Evolutionary conservation across 805 yeast genomes (phyloP), one percentile per base, ranked within the genome.

Genomic region (Sporopachydermia lactativora): DNA sequence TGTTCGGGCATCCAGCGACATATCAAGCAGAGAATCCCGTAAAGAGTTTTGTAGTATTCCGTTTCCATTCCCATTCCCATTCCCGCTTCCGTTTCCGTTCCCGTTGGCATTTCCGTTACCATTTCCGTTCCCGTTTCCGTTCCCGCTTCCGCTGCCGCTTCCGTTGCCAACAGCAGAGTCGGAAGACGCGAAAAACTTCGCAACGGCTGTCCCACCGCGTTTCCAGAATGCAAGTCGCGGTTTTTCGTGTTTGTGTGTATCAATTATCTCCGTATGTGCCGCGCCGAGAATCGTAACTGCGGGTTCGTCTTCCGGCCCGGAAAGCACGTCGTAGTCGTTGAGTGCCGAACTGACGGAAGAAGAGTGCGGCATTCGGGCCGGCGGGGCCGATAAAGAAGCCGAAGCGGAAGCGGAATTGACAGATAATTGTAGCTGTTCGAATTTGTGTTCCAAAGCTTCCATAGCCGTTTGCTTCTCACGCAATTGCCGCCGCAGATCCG

Each of bases 1-100:
- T 11, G 82, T 69, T 40, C 94, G 66, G 41, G 69, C 65, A 43
- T 76, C 79, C 41, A 89, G 65, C 1, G 85, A 67, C 5, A 75
- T 65, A 28, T 68, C 61, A 47, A 71, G 66, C 17, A 68, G 54
- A 15, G 64, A 57, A 15, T 45, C 18, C 17, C 14, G 41, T 24
- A 24, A 24, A 8, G 31, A 24, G 8, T 8, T 8, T 8, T 24
- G 8, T 24, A 8, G 13, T n/a, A n/a, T n/a, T n/a, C n/a, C n/a
- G n/a, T n/a, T n/a, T n/a, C n/a, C n/a, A n/a, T n/a, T n/a, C n/a
- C n/a, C n/a, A n/a, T n/a, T n/a, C n/a, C n/a, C n/a, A n/a, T n/a
- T n/a, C n/a, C n/a, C n/a, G n/a, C n/a, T n/a, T n/a, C n/a, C n/a
- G n/a, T n/a, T n/a, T n/a, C n/a, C n/a, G n/a, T n/a, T n/a, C n/a